These are phyloP conservation scores for Apiotrichum akiyoshidainum DNA, from an alignment of 1,284 basidiomycete genomes.

Conservation along the genomic window DNA sequence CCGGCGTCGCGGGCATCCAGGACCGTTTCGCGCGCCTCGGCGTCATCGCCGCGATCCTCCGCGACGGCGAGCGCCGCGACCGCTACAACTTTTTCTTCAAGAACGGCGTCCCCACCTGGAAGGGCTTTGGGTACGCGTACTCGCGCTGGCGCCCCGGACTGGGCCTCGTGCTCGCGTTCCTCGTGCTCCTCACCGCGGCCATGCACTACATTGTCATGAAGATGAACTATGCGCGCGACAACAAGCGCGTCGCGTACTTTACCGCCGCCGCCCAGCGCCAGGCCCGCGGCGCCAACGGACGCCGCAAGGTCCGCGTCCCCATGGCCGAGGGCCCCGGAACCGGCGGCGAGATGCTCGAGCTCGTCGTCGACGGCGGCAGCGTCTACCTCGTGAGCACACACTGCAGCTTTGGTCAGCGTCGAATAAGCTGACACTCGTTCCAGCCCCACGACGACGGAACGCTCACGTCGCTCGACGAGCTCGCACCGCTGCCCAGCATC, in stretches of 20 bases:
- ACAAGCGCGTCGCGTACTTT: constrained; percentile 66
- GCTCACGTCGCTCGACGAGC: constrained; percentile 37
- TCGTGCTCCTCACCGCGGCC: constrained; percentile 66
- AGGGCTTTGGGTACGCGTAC: constrained; percentile 72
- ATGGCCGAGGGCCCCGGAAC: constrained; percentile 41
- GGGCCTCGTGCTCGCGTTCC: constrained; percentile 69
- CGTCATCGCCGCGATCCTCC: constrained; percentile 75
- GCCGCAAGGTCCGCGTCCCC: constrained; percentile 48
- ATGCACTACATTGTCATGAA: constrained; percentile 75
- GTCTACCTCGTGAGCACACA: constrained; percentile 46
- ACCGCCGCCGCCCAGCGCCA: constrained; percentile 61
- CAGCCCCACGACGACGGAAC: constrained; percentile 47
- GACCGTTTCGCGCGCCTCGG: constrained; percentile 84
- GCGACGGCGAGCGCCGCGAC: constrained; percentile 69
- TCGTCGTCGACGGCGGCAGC: constrained; percentile 44
- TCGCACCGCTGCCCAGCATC: constrained; percentile 36
- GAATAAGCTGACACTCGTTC: constrained; percentile 8
- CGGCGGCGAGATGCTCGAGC: constrained; percentile 38
- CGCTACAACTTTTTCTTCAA: constrained; percentile 60
- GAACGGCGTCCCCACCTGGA: constrained; percentile 51
- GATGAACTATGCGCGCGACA: constrained; percentile 71
- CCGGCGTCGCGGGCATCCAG: constrained; percentile 70
- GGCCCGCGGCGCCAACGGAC: constrained; percentile 60
- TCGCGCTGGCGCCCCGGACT: constrained; percentile 86
- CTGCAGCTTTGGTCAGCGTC: too few relatives aligned